Base-by-base conservation (phyloP, 495 filamentous ascomycete species). In the Neurospora sublineolata region DNA sequence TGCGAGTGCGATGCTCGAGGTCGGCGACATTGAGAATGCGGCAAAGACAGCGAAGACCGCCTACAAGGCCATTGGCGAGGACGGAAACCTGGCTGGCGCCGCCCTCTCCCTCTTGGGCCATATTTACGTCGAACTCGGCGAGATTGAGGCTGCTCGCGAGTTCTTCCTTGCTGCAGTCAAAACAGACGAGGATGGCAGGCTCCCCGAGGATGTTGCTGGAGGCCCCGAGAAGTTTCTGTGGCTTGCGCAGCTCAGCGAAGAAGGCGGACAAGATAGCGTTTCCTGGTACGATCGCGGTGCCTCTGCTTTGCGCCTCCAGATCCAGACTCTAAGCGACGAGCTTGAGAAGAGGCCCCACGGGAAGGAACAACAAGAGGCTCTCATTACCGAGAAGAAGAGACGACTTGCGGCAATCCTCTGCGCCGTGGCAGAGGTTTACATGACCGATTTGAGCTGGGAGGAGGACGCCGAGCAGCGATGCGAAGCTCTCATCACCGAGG, bases 401-500 rank as follows among this genome's bases (percentile, higher is more conserved):
- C 93, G 94, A 78, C 82, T 98, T 42, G 92, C 92, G 1, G 92
- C 90, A 73, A 93, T 94, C 5, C 85, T 99, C 37, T 98, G 96
- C 80, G 92, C 90, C 3, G 89, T 97, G 70, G 88, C 91, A 0
- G 96, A 99, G 80, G 91, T 97, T 39, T 98, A 97, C 79, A 99
- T 99, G 96, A 98, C 94, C 37, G 96, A 99, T 83, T 86, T 99
- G 73, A 84, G 91, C 33, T 97, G 93, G 92, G 93, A 96, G 79
- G 89, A 90, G 67, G 92, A 96, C 74, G 94, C 94, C 2, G 96
- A 98, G 80, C 80, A 84, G 60, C 85, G 89, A 69, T 98, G 96
- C 84, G 94, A 98, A 78, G 78, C 85, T 3, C 86, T 95, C 58
- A 89, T 97, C 68, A 93, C 92, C 7, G 93, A 97, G 79, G 96